Base-by-base conservation (phyloP, 1,139 yeast species). In the Pichia kudriavzevii region DNA sequence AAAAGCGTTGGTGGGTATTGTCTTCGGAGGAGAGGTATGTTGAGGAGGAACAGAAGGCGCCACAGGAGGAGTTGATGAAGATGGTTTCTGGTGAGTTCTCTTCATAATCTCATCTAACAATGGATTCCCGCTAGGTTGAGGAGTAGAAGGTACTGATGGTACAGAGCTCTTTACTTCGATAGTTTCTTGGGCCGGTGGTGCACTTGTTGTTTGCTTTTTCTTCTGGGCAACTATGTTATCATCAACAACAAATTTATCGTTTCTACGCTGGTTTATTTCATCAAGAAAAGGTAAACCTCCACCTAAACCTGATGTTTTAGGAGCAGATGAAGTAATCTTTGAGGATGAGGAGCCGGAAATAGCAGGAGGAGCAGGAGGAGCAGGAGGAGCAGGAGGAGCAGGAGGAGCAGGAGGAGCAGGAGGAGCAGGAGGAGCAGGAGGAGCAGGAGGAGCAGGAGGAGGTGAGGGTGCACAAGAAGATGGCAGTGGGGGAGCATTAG, bases 231-330 rank as follows among this genome's bases (percentile, higher is more conserved):
- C 45, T 15, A 33, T 34, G n/a, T 25, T 28, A 14, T 39, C 43
- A 39, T 45, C 50, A 12, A 73, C 61, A 5, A 71, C 76, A 48
- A 64, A 58, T 4, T 66, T 44, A 23, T 72, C 79, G 41, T 71
- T 69, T 47, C 80, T 58, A 41, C 67, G 71, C 34, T 69, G 66
- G 45, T 73, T 73, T 32, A 75, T 74, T 38, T 74, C 73, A 2
- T 76, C 74, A 26, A 74, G 57, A 46, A 75, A 75, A 9, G 76
- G 74, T 22, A 69, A 49, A 0, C 61, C 56, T 8, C 61, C 60
- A n/a, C n/a, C n/a, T n/a, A n/a, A n/a, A n/a, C n/a, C n/a, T n/a
- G n/a, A n/a, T 6, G 49, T 31, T 5, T 46, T 38, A 3, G 42
- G 31, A 7, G 42, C 38, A n/a, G 50, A 42, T 6, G 45, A 27